Conservation (phyloP, 768 basidiomycete genomes). For the Russula dissimulans region DNA sequence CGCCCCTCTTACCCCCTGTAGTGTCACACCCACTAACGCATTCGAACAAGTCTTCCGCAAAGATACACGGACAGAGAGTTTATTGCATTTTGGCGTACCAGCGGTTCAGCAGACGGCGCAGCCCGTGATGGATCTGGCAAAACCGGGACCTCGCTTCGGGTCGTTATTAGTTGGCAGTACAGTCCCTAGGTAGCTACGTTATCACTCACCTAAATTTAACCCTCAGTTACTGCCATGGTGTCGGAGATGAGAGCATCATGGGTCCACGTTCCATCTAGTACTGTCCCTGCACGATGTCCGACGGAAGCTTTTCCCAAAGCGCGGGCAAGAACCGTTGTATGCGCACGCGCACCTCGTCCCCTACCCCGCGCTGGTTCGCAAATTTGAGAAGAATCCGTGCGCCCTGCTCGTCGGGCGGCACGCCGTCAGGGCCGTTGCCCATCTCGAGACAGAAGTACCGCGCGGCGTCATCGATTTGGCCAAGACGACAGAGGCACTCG, state of each 20-base stretch:
- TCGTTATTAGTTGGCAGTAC: constrained; percentile 54
- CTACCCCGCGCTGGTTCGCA: constrained; percentile 2
- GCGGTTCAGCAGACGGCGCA: constrained; percentile 44
- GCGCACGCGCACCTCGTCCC: constrained; percentile 11
- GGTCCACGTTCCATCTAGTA: not conserved
- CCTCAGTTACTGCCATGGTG: not conserved
- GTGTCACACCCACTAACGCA: constrained; percentile 6
- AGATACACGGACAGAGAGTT: constrained; percentile 31
- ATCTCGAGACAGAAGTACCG: constrained; percentile 58
- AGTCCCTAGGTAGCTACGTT: constrained; percentile 18
- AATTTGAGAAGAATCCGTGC: constrained; percentile 39
- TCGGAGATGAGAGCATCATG: not conserved
- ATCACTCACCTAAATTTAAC: constrained; percentile 2
- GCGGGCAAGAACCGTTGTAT: constrained; percentile 16
- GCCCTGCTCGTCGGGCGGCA: constrained; percentile 41
- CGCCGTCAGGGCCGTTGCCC: constrained; percentile 35
- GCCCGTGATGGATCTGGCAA: constrained; percentile 53
- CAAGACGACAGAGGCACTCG: constrained; percentile 75
- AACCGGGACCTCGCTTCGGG: constrained; percentile 67
- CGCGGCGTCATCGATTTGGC: constrained; percentile 57
- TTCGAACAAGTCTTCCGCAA: constrained; percentile 16
- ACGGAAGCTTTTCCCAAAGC: constrained; percentile 14
- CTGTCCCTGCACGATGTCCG: not conserved
- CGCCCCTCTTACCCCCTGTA: constrained; percentile 41
- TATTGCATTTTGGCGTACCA: constrained; percentile 48